These are phyloP conservation scores for Talaromyces marneffei DNA, from an alignment of 2,329 filamentous ascomycete species.

Conservation along the genomic window DNA sequence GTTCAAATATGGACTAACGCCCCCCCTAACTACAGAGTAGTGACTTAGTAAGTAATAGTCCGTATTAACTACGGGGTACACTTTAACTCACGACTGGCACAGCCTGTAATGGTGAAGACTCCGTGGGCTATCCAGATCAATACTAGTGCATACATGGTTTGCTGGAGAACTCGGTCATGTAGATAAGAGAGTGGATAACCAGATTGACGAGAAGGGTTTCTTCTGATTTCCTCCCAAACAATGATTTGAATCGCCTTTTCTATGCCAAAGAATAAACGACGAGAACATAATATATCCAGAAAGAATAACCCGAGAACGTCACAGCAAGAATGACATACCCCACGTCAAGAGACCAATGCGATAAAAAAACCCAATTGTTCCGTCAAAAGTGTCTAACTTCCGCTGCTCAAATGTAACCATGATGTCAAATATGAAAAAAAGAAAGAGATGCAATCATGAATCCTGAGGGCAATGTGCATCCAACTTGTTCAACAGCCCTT, in stretches of 20 bases:
- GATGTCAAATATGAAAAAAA: background rate
- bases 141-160: background rate
- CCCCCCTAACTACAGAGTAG: background rate
- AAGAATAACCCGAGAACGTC: background rate
- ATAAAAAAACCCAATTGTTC: background rate
- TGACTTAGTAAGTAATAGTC: background rate
- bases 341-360: background rate
- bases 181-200: background rate
- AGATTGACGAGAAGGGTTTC: background rate
- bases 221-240: background rate
- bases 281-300: background rate
- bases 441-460: background rate
- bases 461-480: constrained; percentile 26
- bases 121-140: background rate
- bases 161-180: background rate
- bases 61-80: background rate
- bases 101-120: background rate
- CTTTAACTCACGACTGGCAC: background rate
- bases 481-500: constrained; percentile 33
- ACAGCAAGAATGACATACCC: background rate
- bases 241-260: background rate
- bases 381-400: background rate
- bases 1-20: background rate
- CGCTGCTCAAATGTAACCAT: background rate
- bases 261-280: background rate